Base-by-base conservation (phyloP, 2,329 filamentous ascomycete species). In the Madurella mycetomatis region DNA sequence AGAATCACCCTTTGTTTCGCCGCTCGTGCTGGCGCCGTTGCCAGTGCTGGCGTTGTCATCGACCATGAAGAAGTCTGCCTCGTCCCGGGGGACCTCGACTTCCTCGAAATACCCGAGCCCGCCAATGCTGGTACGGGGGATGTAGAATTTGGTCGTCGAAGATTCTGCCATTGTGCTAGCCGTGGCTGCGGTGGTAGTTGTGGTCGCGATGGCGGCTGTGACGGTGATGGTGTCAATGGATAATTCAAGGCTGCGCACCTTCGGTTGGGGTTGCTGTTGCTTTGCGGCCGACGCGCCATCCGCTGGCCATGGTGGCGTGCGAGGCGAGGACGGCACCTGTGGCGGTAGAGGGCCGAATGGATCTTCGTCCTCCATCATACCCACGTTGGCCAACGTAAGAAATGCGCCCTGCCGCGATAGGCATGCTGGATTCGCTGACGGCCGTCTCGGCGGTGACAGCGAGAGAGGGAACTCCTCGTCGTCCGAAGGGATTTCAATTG, bases 91-190 rank as follows among this genome's bases (percentile, higher is more conserved):
- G 47, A 65, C 63, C 41, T 63, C 56, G 16, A 65, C 40, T 43
- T 67, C 64, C 9, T 49, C 55, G 42, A 68, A 65, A 55, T 58
- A 69, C 16, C 53, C 54, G 9, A 18, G 13, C 2, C 67, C 67
- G n/a, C 56, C 37, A 5, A 60, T 62, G 41, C 63, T 66, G 3
- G 54, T 60, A 17, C 62, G 56, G 3, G 62, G 60, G 9, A 67
- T 54, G 44, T 63, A 67, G 7, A 66, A 39, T n/a, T 55, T 64
- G 7, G 60, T 67, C 40, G 41, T 62, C 1, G 17, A 5, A 3
- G 44, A 17, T n/a, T 47, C 47, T 5, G 19, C 34, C 0, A 48
- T 41, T 9, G 34, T 39, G 31, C 17, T 40, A 25, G 45, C 25
- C 17, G 40, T 19, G 25, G 40, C n/a, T 13, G 8, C 12, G 31